These are phyloP conservation scores for Cutaneotrichosporon dermatis DNA, from an alignment of 1,284 basidiomycete genomes.

Conservation along the genomic window DNA sequence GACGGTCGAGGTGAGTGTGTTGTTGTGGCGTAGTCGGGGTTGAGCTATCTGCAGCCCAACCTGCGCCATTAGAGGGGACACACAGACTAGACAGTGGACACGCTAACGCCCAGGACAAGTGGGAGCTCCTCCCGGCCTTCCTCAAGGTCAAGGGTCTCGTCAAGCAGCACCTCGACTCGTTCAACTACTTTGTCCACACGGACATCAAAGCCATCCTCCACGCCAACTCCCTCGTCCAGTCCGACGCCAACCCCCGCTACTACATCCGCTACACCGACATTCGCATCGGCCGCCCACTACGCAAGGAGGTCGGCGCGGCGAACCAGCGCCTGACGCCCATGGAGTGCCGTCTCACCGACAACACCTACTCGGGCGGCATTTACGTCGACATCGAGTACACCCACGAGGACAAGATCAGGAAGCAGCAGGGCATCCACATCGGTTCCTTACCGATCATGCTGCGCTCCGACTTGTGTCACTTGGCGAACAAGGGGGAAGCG, in stretches of 20 bases:
- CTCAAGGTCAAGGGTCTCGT: slow-evolving; percentile 96
- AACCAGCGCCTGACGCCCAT: slow-evolving; percentile 80
- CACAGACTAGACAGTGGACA: not conserved
- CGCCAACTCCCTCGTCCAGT: slow-evolving; percentile 88
- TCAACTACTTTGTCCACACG: slow-evolving; percentile 98
- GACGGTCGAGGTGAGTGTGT: slow-evolving; percentile 49
- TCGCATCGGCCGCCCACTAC: slow-evolving; percentile 81
- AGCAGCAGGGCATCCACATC: slow-evolving; percentile 77
- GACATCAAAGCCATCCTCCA: slow-evolving; percentile 96
- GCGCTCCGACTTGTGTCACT: slow-evolving; percentile 85
- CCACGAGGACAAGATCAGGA: slow-evolving; percentile 82
- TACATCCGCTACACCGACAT: slow-evolving; percentile 98
- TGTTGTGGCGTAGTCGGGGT: slow-evolving; percentile 11
- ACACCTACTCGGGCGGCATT: slow-evolving; percentile 91
- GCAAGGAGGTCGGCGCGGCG: slow-evolving; percentile 67
- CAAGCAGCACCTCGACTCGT: slow-evolving; percentile 99
- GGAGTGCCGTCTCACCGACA: slow-evolving; percentile 94
- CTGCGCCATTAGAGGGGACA: not conserved
- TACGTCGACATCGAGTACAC: slow-evolving; percentile 95
- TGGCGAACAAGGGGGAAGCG: slow-evolving; percentile 71
- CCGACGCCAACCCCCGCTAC: slow-evolving; percentile 95
- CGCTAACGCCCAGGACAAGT: slow-evolving; percentile 72
- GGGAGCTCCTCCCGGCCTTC: slow-evolving; percentile 90
- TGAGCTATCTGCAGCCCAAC: no score
- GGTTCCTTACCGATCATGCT: slow-evolving; percentile 97